Evolutionary conservation across 495 filamentous ascomycete genomes (phyloP), one percentile per base, ranked within the genome.

Genomic region (Xylaria acuta): DNA sequence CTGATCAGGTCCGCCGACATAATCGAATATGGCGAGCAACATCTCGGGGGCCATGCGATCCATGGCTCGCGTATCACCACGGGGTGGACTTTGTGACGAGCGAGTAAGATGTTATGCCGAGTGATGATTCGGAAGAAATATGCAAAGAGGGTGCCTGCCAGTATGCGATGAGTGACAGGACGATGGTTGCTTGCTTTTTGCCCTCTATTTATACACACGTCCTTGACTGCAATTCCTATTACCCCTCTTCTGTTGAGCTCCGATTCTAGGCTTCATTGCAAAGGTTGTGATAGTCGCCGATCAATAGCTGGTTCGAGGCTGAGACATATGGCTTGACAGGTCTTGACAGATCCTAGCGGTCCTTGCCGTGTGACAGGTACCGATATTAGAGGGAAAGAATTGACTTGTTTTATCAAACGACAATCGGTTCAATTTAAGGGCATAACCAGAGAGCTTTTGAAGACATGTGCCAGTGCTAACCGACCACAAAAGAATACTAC

Each of bases 21-120:
- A 79, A 38, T 71, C 25, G 67, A 85, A 79, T 58, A 85, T 77
- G 0, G 79, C 53, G 11, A 49, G 32, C 22, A 84, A 71, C 30
- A 84, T 68, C 74, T 85, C 83, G 9, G 77, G 76, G 20, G 83
- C 81, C 43, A 85, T 76, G 16, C 51, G 32, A 64, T 78, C 69
- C 58, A 83, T 76, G 14, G 62, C 59, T 43, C 11, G 32, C 11
- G 36, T 63, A 22, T 63, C 11, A 20, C 30, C 38, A 63, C 27
- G 7, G 8, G 3, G 49, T 18, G 16, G 41, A 18, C 11, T 45
- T 18, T 45, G 16, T 5, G 5, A 45, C 12, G 16, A 45, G 5
- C 16, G 41, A 18, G 16, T 7, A 18, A 45, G 41, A 18, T 45
- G 41, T 45, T 45, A 45, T 18, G 41, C 2, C 18, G 5, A 16